Percentiles rank a stretch among this genome's conserved stretches.
phyloP scores from a whole-genome alignment of 805 yeast genomes.

The Metschnikowia reukaufii region DNA sequence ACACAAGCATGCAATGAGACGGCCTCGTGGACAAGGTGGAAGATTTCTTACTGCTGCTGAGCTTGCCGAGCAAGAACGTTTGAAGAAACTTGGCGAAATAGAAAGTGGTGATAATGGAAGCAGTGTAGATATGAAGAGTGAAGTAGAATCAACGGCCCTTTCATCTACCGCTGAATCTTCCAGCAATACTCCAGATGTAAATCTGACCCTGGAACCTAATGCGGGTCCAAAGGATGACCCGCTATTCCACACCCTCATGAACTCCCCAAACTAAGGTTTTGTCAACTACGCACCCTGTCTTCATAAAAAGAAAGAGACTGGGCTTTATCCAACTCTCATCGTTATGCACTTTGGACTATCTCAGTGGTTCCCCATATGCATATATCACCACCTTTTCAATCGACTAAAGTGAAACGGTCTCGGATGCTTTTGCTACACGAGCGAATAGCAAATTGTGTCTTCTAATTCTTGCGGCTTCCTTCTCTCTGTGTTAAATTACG shows the following conservation, averaged over 20 bases:
- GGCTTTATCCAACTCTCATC: too few relatives aligned
- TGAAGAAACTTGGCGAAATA: conserved; percentile 38
- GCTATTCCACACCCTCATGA: conserved; percentile 6
- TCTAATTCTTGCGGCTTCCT: not conserved
- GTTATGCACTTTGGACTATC: too few relatives aligned
- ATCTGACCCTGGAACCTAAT: not conserved
- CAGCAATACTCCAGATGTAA: conserved; percentile 1
- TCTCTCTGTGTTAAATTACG: not conserved
- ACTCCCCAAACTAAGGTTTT: conserved; percentile 2
- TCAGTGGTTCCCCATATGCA: too few relatives aligned
- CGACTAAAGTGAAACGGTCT: not conserved
- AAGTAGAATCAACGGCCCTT: conserved; percentile 1
- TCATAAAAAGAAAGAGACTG: too few relatives aligned
- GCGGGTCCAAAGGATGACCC: conserved; percentile 4
- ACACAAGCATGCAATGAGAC: conserved; percentile 98
- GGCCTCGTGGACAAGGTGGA: conserved; percentile 99
- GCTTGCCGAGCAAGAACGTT: conserved; percentile 45
- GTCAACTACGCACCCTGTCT: too few relatives aligned
- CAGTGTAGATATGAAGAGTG: conserved; percentile 5
- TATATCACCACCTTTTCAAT: too few relatives aligned
- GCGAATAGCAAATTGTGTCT: not conserved
- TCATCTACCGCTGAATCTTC: conserved; percentile 1
- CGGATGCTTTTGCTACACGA: too few relatives aligned
- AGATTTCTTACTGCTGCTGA: conserved; percentile 90
- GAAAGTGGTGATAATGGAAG: conserved; percentile 18